phyloP scores from a whole-genome alignment of 495 filamentous ascomycete species.

The Lichenothelia convexa region DNA sequence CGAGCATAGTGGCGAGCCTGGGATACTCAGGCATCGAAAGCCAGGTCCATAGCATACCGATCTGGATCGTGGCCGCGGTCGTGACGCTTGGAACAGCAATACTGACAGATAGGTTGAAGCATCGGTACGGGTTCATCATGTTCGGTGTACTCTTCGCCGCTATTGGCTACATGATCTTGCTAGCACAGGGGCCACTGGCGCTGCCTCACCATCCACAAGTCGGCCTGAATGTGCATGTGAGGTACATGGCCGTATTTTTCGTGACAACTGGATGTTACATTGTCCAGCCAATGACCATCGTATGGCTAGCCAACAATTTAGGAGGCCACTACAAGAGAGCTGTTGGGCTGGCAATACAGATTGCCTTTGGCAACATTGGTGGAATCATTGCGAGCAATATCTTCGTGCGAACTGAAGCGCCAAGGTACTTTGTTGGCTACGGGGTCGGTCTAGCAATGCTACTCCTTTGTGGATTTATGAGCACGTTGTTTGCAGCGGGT shows the following conservation, averaged over 20 bases:
- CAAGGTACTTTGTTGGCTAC: constrained; percentile 22
- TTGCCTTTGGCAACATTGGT: constrained; percentile 30
- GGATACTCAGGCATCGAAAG: constrained; percentile 8
- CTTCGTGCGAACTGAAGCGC: constrained; percentile 21
- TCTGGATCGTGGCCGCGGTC: constrained; percentile 14
- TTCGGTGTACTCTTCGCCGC: constrained; percentile 15
- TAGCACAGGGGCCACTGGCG: constrained; percentile 9
- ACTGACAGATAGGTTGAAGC: constrained; percentile 13
- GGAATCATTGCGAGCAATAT: constrained; percentile 24
- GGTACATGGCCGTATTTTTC: constrained; percentile 9
- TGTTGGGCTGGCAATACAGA: constrained; percentile 27
- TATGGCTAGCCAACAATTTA: constrained; percentile 20
- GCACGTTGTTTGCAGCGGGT: constrained; percentile 25
- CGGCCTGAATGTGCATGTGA: constrained; percentile 3
- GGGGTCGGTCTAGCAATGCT: constrained; percentile 24
- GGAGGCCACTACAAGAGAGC: constrained; percentile 24
- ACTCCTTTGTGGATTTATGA: constrained; percentile 28
- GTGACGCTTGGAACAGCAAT: constrained; percentile 8
- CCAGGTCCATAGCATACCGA: constrained; percentile 18
- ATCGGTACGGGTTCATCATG: constrained; percentile 18
- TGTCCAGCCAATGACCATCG: constrained; percentile 20
- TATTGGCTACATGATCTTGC: constrained; percentile 18
- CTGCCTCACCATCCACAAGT: constrained; percentile 1
- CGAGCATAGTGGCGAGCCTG: constrained; percentile 12
- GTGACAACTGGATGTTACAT: constrained; percentile 19